Percentiles rank a stretch among this genome's conserved stretches.
Conservation (phyloP, 108 stramenopile genomes). For the Fragilaria radians region DNA sequence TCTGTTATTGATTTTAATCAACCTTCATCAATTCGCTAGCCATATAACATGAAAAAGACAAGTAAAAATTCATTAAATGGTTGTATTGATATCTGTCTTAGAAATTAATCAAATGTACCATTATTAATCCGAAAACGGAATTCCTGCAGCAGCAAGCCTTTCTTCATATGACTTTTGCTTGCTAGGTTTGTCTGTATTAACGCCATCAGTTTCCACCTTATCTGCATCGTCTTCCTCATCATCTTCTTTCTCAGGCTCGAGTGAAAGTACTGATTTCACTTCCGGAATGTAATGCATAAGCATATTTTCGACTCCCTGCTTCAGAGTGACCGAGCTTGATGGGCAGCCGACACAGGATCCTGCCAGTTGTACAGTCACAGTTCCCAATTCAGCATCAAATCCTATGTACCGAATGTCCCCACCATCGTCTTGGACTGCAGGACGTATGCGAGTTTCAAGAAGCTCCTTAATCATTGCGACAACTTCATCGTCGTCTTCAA, state of each 20-base stretch:
- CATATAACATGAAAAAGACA: background rate
- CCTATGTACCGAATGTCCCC: constrained; percentile 95
- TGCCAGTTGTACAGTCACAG: constrained; percentile 72
- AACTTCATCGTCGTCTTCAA: constrained; percentile 94
- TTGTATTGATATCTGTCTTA: too few species aligned
- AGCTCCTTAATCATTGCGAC: constrained; percentile 99
- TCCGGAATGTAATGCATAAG: constrained; percentile 99
- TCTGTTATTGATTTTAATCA: constrained; percentile 77
- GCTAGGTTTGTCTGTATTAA: too few species aligned
- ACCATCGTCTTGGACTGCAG: constrained; percentile 98
- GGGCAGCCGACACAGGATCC: constrained; percentile 98
- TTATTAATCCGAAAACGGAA: constrained; percentile 78
- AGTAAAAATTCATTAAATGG: background rate
- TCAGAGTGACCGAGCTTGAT: constrained; percentile 88
- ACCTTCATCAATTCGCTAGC: background rate
- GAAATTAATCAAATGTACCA: background rate
- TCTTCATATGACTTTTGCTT: constrained; percentile 80
- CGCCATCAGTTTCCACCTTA: too few species aligned
- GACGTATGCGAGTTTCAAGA: constrained; percentile 93
- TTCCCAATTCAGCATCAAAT: constrained; percentile 80
- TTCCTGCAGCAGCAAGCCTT: constrained; percentile 77
- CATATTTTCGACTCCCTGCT: constrained; percentile 99
- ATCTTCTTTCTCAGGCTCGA: constrained; percentile 66
- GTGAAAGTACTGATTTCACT: constrained; percentile 79
- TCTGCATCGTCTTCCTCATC: too few species aligned